Evolutionary conservation across 805 yeast species (phyloP).

Genomic region (Suhomyces vadensis): DNA sequence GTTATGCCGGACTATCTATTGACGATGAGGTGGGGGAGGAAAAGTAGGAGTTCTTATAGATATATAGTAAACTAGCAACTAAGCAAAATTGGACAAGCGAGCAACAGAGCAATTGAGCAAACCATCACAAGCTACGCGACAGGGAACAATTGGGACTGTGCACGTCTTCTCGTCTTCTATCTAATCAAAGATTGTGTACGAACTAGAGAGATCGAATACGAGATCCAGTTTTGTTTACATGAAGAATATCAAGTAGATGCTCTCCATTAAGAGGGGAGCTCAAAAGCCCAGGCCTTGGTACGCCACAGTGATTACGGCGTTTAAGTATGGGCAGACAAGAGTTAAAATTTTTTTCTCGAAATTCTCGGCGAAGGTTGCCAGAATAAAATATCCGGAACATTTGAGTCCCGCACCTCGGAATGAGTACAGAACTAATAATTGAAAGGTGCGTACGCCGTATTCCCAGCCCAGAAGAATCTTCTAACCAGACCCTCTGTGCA

Average conservation of each 20-base stretch:
- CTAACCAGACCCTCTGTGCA: not conserved
- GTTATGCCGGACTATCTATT: not conserved
- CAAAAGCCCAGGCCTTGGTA: not conserved
- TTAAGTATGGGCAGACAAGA: not conserved
- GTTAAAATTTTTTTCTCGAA: not conserved
- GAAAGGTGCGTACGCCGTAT: not conserved
- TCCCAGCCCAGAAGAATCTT: not conserved
- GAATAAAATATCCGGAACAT: not conserved
- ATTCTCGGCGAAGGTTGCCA: not conserved
- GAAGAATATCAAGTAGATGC: no score
- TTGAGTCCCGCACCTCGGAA: not conserved
- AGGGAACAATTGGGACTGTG: no score
- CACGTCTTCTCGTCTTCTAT: no score
- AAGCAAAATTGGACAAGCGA: no score
- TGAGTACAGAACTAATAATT: not conserved
- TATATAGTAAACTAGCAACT: no score
- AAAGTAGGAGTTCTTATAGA: not conserved
- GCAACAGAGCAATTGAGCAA: constrained; percentile 1
- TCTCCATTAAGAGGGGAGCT: no score
- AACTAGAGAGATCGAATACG: no score
- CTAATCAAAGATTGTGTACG: no score
- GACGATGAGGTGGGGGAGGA: not conserved
- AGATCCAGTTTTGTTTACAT: no score
- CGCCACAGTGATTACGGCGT: not conserved
- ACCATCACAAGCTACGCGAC: not conserved